Evolutionary conservation across 768 basidiomycete genomes (phyloP).

Genomic region (Tephrocybe sp.): DNA sequence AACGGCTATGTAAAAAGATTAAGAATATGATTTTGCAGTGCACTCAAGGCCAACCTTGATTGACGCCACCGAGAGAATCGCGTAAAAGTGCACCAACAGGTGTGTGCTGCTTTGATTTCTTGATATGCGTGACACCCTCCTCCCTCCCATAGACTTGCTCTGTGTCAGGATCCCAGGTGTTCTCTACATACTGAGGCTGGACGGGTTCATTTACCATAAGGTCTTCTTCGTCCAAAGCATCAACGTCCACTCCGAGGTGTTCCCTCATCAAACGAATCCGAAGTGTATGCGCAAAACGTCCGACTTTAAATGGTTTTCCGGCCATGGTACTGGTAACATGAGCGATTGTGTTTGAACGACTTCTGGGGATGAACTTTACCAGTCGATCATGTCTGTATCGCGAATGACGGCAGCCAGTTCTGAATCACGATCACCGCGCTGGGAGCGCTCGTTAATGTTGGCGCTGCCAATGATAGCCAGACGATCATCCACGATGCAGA

Average conservation of each 20-base stretch:
- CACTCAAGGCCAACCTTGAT: constrained; percentile 47
- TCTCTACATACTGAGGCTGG: constrained; percentile 49
- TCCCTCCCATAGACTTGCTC: constrained; percentile 57
- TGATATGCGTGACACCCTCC: constrained; percentile 41
- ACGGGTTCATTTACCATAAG: constrained; percentile 54
- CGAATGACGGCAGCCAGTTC: constrained; percentile 91
- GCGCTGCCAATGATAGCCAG: constrained; percentile 94
- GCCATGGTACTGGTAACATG: constrained; percentile 95
- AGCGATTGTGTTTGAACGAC: too few species aligned
- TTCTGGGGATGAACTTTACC: constrained; percentile 48
- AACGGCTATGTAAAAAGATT: constrained; percentile 32
- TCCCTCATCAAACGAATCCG: constrained; percentile 95
- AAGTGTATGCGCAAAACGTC: constrained; percentile 93
- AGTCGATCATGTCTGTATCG: constrained; percentile 96
- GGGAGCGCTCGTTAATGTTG: constrained; percentile 97
- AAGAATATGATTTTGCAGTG: not conserved
- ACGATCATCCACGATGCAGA: constrained; percentile 92
- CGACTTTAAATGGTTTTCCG: constrained; percentile 92
- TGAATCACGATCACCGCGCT: constrained; percentile 94
- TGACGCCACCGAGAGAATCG: constrained; percentile 36
- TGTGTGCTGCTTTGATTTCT: constrained; percentile 35
- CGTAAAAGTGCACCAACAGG: constrained; percentile 32
- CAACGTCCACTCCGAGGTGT: constrained; percentile 94
- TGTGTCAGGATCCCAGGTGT: constrained; percentile 71
- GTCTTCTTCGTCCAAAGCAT: constrained; percentile 78